phyloP scores from a whole-genome alignment of 768 basidiomycete species.

The Melanogaster broomeanus region DNA sequence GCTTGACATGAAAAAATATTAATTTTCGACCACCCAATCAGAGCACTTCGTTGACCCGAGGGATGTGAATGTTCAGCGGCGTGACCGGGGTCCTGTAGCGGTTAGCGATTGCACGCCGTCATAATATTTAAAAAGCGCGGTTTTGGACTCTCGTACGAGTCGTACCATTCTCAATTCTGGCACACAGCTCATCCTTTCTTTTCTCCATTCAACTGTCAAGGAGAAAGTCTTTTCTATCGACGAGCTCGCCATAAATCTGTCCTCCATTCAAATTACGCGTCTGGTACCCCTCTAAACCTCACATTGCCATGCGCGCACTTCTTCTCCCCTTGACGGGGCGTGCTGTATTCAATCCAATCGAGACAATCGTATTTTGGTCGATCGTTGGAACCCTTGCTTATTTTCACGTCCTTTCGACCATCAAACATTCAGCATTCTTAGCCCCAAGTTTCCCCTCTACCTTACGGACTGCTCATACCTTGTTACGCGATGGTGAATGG shows the following conservation, averaged over 20 bases:
- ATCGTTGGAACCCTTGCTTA: slow-evolving; percentile 91
- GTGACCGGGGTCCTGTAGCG: slow-evolving; percentile 27
- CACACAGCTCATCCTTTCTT: not conserved
- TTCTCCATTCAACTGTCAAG: not conserved
- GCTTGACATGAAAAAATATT: too few relatives aligned
- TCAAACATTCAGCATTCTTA: slow-evolving; percentile 86
- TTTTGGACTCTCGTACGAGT: slow-evolving; percentile 8
- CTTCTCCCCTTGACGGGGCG: slow-evolving; percentile 70
- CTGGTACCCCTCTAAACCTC: not conserved
- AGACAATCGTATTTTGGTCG: slow-evolving; percentile 89
- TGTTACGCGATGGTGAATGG: slow-evolving; percentile 62
- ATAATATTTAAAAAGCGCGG: slow-evolving; percentile 32
- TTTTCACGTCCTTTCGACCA: slow-evolving; percentile 88
- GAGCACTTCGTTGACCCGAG: too few relatives aligned
- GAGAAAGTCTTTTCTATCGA: not conserved
- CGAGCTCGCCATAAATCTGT: not conserved
- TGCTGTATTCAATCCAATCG: slow-evolving; percentile 77
- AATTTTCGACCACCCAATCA: too few relatives aligned
- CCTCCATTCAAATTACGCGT: too few relatives aligned
- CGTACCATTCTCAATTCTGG: slow-evolving; percentile 9
- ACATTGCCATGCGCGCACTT: slow-evolving; percentile 53
- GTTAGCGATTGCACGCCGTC: slow-evolving; percentile 19
- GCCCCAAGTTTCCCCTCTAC: slow-evolving; percentile 50
- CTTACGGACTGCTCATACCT: slow-evolving; percentile 57
- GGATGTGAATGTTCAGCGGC: too few relatives aligned